phyloP scores from a whole-genome alignment of 2,329 filamentous ascomycete genomes.

The Alternaria arborescens region DNA sequence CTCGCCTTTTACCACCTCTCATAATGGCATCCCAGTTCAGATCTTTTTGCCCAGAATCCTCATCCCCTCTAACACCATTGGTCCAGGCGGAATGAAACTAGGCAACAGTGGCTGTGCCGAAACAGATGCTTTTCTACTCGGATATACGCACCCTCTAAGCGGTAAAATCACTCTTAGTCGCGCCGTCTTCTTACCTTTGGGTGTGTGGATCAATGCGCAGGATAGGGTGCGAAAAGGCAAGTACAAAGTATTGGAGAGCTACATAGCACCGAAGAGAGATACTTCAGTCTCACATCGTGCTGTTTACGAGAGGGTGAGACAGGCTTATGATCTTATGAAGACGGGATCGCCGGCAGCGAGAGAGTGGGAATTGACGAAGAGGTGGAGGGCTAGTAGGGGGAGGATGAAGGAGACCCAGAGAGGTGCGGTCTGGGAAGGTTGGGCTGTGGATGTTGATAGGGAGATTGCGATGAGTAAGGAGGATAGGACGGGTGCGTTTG shows the following conservation, averaged over 20 bases:
- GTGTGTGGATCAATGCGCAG: constrained; percentile 30
- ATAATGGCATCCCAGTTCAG: constrained; percentile 32
- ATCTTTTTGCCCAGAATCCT: constrained; percentile 41
- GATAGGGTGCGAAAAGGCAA: constrained; percentile 19
- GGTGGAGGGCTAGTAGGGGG: constrained; percentile 35
- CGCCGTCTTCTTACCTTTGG: constrained; percentile 37
- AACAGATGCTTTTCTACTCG: constrained; percentile 44
- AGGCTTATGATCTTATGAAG: constrained; percentile 30
- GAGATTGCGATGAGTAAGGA: constrained; percentile 27
- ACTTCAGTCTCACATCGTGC: constrained; percentile 19
- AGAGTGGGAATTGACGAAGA: constrained; percentile 42
- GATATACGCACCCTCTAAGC: constrained; percentile 22
- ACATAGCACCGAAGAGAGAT: constrained; percentile 10
- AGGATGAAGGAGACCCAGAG: constrained; percentile 31
- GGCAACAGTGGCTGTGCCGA: constrained; percentile 15
- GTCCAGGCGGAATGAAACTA: constrained; percentile 10
- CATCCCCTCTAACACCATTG: constrained; percentile 19
- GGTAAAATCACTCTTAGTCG: constrained; percentile 23
- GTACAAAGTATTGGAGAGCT: constrained; percentile 35
- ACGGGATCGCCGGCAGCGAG: constrained; percentile 6
- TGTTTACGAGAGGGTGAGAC: constrained; percentile 32
- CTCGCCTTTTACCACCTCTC: constrained; percentile 18
- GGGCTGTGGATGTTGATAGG: constrained; percentile 31
- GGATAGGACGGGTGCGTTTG: constrained; percentile 31
- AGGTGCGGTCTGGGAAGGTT: constrained; percentile 47